Conservation (phyloP, 2,329 filamentous ascomycete genomes). For the Alternaria sp. region DNA sequence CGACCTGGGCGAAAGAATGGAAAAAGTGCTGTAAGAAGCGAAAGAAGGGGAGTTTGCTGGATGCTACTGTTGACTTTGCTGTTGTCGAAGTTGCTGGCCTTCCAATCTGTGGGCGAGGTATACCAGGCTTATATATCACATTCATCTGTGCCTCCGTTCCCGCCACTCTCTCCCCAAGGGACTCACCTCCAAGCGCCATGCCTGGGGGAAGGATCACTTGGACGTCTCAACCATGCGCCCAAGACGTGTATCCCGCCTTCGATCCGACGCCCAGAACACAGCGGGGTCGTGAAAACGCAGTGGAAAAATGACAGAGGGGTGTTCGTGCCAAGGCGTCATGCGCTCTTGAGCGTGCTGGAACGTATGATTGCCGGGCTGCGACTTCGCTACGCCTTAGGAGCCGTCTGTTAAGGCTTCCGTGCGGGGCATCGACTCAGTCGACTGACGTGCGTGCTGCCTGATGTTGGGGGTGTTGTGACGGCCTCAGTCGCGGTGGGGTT, state of each 20-base stretch:
- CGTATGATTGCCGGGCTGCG: constrained; percentile 44
- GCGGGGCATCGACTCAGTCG: constrained; percentile 17
- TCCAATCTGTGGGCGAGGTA: constrained; percentile 14
- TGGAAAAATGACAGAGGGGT: constrained; percentile 31
- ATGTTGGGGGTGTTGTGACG: constrained; percentile 35
- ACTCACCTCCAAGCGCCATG: constrained; percentile 18
- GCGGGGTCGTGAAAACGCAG: constrained; percentile 3
- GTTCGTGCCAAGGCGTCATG: constrained; percentile 38
- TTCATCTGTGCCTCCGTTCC: constrained; percentile 1
- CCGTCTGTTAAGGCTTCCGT: constrained; percentile 23
- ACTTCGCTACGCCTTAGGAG: constrained; percentile 38
- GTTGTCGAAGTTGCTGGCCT: constrained; percentile 37
- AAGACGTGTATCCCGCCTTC: constrained; percentile 14
- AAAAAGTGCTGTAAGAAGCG: constrained; percentile 25
- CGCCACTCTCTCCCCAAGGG: not conserved
- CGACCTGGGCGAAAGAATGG: constrained; percentile 41
- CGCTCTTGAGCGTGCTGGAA: constrained; percentile 36
- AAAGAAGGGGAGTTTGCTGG: constrained; percentile 22
- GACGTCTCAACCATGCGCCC: constrained; percentile 37
- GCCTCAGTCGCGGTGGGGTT: constrained; percentile 40
- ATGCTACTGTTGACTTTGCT: constrained; percentile 22
- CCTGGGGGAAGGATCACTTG: constrained; percentile 18
- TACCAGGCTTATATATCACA: constrained; percentile 35
- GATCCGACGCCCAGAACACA: constrained; percentile 13
- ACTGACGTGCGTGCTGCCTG: constrained; percentile 22